These are phyloP conservation scores for Apophysomyces variabilis DNA, from an alignment of 371 early-diverging fungal species.

Conservation along the genomic window DNA sequence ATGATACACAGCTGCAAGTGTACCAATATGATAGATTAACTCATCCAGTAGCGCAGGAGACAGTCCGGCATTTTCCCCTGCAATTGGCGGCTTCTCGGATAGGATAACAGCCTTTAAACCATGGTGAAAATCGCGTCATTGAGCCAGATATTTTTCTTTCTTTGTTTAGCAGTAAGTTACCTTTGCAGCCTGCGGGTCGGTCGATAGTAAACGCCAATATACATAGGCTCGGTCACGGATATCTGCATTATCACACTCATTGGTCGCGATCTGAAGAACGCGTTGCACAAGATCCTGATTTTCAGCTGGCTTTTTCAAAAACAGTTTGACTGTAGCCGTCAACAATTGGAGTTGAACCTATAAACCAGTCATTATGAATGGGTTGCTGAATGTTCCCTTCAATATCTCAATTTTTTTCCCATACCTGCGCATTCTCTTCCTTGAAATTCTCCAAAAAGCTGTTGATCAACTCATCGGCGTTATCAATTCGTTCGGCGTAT, in stretches of 20 bases:
- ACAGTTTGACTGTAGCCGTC: slow-evolving; percentile 90
- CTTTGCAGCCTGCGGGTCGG: slow-evolving; percentile 89
- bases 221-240: slow-evolving; percentile 95
- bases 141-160: background rate
- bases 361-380: too few species aligned
- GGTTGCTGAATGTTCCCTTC: background rate
- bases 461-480: slow-evolving; percentile 85
- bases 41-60: slow-evolving; percentile 85
- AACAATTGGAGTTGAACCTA: slow-evolving; percentile 87
- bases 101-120: slow-evolving; percentile 66
- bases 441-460: slow-evolving; percentile 78
- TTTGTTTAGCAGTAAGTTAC: slow-evolving; percentile 3
- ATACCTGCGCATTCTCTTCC: slow-evolving; percentile 71
- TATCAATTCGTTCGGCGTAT: slow-evolving; percentile 92
- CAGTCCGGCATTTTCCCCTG: slow-evolving; percentile 81
- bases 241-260: slow-evolving; percentile 93
- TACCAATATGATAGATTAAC: slow-evolving; percentile 84
- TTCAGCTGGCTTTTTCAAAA: slow-evolving; percentile 86
- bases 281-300: slow-evolving; percentile 88
- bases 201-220: slow-evolving; percentile 95
- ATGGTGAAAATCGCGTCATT: background rate
- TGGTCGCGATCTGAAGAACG: slow-evolving; percentile 86
- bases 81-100: slow-evolving; percentile 93
- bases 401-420: slow-evolving; percentile 43
- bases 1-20: slow-evolving; percentile 92